Evolutionary conservation across 257 asterid species (phyloP).

Genomic region (Solanum tarijense): DNA sequence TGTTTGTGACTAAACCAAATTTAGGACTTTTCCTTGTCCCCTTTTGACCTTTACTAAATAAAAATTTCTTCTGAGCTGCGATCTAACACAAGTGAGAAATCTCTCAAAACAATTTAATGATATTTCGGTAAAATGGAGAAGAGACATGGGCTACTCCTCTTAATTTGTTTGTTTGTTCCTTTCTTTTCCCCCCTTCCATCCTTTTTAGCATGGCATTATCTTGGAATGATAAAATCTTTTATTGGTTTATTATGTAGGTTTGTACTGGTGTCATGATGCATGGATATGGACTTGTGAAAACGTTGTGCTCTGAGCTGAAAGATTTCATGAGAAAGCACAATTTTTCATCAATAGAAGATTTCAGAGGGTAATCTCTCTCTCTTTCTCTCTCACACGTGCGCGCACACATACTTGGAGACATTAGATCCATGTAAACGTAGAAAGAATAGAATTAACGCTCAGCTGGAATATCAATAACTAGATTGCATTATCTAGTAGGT

Average conservation of each 20-base stretch:
- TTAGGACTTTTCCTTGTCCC: background rate
- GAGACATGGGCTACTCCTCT: background rate
- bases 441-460: background rate
- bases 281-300: slow-evolving; percentile 75
- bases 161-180: background rate
- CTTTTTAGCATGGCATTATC: background rate
- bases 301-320: slow-evolving; percentile 73
- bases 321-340: slow-evolving; percentile 77
- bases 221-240: background rate
- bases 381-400: background rate
- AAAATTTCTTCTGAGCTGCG: background rate
- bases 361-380: slow-evolving; percentile 53
- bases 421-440: background rate
- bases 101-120: background rate
- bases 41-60: background rate
- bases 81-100: background rate
- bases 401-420: background rate
- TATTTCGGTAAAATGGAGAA: background rate
- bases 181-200: background rate
- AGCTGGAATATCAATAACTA: background rate
- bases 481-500: background rate
- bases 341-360: slow-evolving; percentile 66
- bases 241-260: slow-evolving; percentile 25
- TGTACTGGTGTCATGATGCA: slow-evolving; percentile 98
- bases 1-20: background rate